phyloP scores from a whole-genome alignment of 495 filamentous ascomycete genomes.

The Hypoxylon crocopeplum region DNA sequence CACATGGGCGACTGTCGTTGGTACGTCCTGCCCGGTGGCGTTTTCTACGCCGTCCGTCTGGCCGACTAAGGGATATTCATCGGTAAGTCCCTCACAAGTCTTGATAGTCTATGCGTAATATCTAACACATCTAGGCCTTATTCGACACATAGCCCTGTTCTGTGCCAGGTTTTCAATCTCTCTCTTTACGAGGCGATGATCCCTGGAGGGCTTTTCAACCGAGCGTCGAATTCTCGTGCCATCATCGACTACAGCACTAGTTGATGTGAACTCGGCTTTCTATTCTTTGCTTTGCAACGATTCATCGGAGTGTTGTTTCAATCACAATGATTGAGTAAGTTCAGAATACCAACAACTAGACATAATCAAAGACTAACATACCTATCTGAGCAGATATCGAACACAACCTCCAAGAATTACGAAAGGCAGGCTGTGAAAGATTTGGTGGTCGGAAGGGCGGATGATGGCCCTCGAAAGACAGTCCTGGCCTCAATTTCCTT shows the following conservation, averaged over 20 bases:
- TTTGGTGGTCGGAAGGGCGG: no score
- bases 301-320: neutral
- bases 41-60: conserved; percentile 59
- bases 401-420: no score
- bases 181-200: conserved; percentile 1
- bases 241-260: neutral
- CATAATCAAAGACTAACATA: no score
- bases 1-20: conserved; percentile 55
- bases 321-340: conserved; percentile 12
- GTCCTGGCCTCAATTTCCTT: neutral
- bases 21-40: conserved; percentile 54
- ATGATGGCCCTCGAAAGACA: no score
- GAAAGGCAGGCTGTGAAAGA: no score
- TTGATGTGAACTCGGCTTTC: neutral
- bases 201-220: neutral
- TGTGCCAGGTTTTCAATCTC: neutral
- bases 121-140: conserved; percentile 1
- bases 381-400: no score
- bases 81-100: conserved; percentile 1
- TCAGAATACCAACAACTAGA: no score
- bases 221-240: neutral
- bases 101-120: neutral
- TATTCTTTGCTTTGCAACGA: neutral
- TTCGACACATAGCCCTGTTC: neutral
- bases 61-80: conserved; percentile 23